Base-by-base conservation (phyloP, 257 asterid species). In the Fraxinus anomala region DNA sequence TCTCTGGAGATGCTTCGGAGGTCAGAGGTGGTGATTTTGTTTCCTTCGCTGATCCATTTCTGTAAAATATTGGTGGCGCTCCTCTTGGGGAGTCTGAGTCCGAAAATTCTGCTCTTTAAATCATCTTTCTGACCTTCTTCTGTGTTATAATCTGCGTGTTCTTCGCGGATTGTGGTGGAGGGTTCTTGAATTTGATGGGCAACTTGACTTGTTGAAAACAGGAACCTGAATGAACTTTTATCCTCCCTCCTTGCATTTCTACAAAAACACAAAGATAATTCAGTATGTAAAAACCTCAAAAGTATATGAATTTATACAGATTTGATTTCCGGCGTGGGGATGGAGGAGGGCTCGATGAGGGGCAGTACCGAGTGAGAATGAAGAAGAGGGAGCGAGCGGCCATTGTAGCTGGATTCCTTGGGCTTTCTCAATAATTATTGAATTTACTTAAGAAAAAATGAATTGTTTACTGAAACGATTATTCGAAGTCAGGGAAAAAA, bases 51-150 rank as follows among this genome's bases (percentile, higher is more conserved):
- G 42, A 89, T 82, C 99, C 99, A 93, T 79, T 88, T 88, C 73
- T 89, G 90, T 65, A 95, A 82, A 33, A 89, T 92, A 76, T 93
- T 88, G 10, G 91, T 86, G 74, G 87, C 96, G 61, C 99, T 93
- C 85, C 98, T 84, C 86, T 89, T 93, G 14, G 99, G 99, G 54
- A 95, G 88, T 78, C 98, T 89, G 44, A 91, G 86, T 80, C 98
- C 83, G 76, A 90, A 87, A 56, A 95, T 88, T 76, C 99, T 91
- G 83, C 91, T 89, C 90, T 81, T 95, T 56, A 95, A 79, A 88
- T 95, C 99, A 68, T 95, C 98, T 14, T 76, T 79, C 31, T 73
- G 83, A 24, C 83, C 90, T 76, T 80, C 86, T 17, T 75, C 87
- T 63, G 69, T 13, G 59, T 69, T 65, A 63, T 77, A 81, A 74